Evolutionary conservation across 164 flowering plant genomes (phyloP), one percentile per base, ranked within the genome.

Genomic region (Stephania cephalantha): DNA sequence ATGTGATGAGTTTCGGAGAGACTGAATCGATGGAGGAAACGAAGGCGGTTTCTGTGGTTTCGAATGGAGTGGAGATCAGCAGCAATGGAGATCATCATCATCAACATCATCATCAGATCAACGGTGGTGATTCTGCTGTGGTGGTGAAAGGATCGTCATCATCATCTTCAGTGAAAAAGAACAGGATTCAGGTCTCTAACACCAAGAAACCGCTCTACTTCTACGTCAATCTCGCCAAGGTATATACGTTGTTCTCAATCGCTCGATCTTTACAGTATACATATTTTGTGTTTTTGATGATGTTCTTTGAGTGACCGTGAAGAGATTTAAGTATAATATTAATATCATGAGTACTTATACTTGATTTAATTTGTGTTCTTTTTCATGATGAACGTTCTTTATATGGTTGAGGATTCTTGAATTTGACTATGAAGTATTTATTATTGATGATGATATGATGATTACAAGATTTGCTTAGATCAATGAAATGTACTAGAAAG

Each of bases 191-290:
- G 78, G 89, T 88, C 0, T 88, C 90, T 52, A 86, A 88, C 79
- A 86, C 88, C 75, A 86, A 88, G 85, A 88, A 88, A 69, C 90
- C 90, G 1, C 86, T 88, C 75, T 88, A 85, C 83, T 88, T 88
- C 80, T 88, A 88, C 70, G 89, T 88, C 67, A 88, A 88, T 82
- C 90, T 88, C 58, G 90, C 90, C 55, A 88, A 88, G 86, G 90
- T 87, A 66, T 20, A 50, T 7, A 25, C 25, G 25, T 25, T 25
- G 25, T 25, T 25, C 25, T 25, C 25, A 25, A 25, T 25, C 25
- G 25, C 25, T 25, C 25, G 25, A 25, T 25, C 25, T 25, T 25
- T 25, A 25, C 0, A 25, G 25, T 25, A 25, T 25, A 25, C 25
- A 25, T 25, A 25, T 25, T 55, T 55, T 15, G 63, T 7, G 63